Base-by-base conservation (phyloP, 2,329 filamentous ascomycete genomes). In the Stemphylium beticola region DNA sequence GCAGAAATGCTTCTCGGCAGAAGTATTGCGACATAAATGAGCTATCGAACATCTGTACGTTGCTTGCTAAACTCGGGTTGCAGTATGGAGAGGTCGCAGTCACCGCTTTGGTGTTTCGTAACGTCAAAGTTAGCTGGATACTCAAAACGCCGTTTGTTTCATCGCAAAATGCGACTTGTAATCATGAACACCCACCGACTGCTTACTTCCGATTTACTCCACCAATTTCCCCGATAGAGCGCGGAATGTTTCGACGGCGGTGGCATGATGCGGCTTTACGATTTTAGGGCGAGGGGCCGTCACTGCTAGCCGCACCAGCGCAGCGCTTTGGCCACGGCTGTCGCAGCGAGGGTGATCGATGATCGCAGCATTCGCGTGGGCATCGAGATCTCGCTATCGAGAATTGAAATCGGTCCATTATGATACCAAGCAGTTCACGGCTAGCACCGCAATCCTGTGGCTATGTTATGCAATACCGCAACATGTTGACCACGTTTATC, bases 401-500 rank as follows among this genome's bases (percentile, higher is more conserved):
- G 40, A 12, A 5, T 20, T 12, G 1, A 17, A 17, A 15, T 18
- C 15, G 11, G 14, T n/a, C 3, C 24, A 11, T 15, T 17, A 17
- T 32, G 18, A 4, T 15, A n/a, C n/a, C 26, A 18, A 15, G 34
- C 10, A 14, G 17, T 22, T 39, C 26, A 6, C 4, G 12, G 36
- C n/a, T 14, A 20, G 15, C 20, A 39, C 14, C 17, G 26, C n/a
- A n/a, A 15, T 15, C 26, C 36, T 17, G 39, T 41, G 37, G 4
- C 18, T 41, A 40, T 11, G 17, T 40, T 17, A 50, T 49, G 41
- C 36, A 47, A 14, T 24, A 41, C 22, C 31, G 50, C 55, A 43
- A 50, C 37, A 42, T n/a, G 14, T 11, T 20, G 32, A 50, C 50
- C 18, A 15, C 50, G 55, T 34, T 18, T 32, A 57, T 55, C 51